phyloP scores from a whole-genome alignment of 495 filamentous ascomycete genomes.

The Penicillium macrosclerotiorum region DNA sequence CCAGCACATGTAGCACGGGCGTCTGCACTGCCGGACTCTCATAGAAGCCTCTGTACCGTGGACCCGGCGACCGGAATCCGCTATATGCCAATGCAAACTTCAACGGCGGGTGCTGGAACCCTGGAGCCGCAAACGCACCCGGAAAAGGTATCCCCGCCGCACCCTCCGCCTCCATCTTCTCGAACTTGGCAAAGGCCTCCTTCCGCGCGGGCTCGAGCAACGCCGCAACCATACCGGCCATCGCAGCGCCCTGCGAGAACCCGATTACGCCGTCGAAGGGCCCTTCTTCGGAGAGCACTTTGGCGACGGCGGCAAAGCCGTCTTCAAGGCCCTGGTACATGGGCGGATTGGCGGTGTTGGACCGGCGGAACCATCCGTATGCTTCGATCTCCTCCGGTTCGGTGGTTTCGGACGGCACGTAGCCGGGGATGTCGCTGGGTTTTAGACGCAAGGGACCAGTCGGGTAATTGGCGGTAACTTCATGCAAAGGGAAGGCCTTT shows the following conservation, averaged over 20 bases:
- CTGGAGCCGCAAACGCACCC: constrained; percentile 42
- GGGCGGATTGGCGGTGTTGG: constrained; percentile 37
- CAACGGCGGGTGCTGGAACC: constrained; percentile 54
- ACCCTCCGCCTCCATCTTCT: constrained; percentile 18
- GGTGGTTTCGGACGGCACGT: constrained; percentile 34
- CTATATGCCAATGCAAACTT: constrained; percentile 78
- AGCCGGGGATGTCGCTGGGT: constrained; percentile 71
- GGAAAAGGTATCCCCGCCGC: constrained; percentile 45
- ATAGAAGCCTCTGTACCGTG: constrained; percentile 67
- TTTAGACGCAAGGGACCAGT: constrained; percentile 56
- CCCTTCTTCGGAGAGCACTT: constrained; percentile 54
- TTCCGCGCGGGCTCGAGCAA: constrained; percentile 61
- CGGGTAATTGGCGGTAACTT: constrained; percentile 52
- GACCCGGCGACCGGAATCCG: constrained; percentile 69
- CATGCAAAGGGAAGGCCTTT: constrained; percentile 63
- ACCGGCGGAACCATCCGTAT: constrained; percentile 85
- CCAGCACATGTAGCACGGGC: constrained; percentile 78
- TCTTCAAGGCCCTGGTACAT: constrained; percentile 66
- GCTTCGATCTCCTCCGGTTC: constrained; percentile 53
- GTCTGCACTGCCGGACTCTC: constrained; percentile 68
- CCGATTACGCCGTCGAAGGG: constrained; percentile 74
- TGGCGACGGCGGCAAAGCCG: constrained; percentile 60
- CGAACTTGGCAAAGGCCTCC: constrained; percentile 43
- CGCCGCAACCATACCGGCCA: constrained; percentile 61
- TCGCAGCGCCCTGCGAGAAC: constrained; percentile 68